phyloP scores from a whole-genome alignment of 169 alveolate genomes.

The Eimeria sp. region DNA sequence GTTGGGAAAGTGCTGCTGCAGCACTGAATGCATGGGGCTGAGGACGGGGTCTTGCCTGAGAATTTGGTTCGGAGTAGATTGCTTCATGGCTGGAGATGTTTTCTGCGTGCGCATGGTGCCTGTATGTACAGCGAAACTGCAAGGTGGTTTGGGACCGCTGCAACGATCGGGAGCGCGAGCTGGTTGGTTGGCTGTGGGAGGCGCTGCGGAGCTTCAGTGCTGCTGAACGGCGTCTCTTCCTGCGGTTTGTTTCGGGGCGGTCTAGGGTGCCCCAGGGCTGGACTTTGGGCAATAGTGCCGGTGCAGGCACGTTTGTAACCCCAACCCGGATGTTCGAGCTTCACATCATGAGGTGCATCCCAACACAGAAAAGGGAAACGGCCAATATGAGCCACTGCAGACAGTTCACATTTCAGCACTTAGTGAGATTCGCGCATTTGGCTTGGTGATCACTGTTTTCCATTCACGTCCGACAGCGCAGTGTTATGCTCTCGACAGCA shows the following conservation, averaged over 20 bases:
- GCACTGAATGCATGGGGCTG: background rate
- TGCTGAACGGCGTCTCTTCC: constrained; percentile 88
- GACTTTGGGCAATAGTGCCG: constrained; percentile 12
- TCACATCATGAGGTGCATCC: constrained; percentile 88
- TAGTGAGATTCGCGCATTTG: too few relatives aligned
- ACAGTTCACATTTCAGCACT: too few relatives aligned
- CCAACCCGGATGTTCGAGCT: constrained; percentile 90
- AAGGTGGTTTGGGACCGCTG: constrained; percentile 61
- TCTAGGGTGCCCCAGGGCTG: constrained; percentile 93
- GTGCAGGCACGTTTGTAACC: constrained; percentile 26
- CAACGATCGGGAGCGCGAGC: constrained; percentile 42
- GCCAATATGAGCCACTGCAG: too few relatives aligned
- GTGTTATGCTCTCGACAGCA: too few relatives aligned
- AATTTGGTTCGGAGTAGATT: too few relatives aligned
- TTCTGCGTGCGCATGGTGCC: background rate
- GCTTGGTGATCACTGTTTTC: too few relatives aligned
- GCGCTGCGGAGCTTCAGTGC: constrained; percentile 37
- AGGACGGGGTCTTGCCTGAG: background rate
- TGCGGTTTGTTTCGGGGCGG: constrained; percentile 94
- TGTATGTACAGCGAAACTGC: constrained; percentile 68
- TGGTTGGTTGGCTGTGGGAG: constrained; percentile 67
- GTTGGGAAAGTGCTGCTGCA: background rate
- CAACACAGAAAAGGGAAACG: too few relatives aligned
- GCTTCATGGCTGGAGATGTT: background rate
- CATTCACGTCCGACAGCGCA: too few relatives aligned